A percentile compares a stretch with the other conserved stretches of the same genome.
Conservation (phyloP, 2,329 filamentous ascomycete species). For the Xenosphaeropsis pyriputrescens region DNA sequence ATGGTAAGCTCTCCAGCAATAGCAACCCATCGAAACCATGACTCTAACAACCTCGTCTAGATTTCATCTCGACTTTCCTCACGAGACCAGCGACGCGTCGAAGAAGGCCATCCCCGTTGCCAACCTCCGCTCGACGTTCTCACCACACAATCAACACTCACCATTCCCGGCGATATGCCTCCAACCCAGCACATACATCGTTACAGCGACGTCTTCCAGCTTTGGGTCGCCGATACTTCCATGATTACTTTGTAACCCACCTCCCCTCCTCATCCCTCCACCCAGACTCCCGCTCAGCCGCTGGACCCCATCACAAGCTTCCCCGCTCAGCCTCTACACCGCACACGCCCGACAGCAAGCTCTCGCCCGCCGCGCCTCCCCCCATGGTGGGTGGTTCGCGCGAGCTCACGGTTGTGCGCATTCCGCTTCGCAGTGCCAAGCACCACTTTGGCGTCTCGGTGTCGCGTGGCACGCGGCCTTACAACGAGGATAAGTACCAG, state of each 20-base stretch:
- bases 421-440: constrained; percentile 83
- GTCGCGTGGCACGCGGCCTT: constrained; percentile 66
- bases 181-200: background rate
- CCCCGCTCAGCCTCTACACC: constrained; percentile 75
- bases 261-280: constrained; percentile 86
- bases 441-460: constrained; percentile 82
- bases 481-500: constrained; percentile 91
- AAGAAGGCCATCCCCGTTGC: background rate
- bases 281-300: constrained; percentile 57
- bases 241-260: constrained; percentile 96
- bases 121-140: background rate
- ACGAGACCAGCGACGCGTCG: constrained; percentile 2
- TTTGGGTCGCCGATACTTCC: constrained; percentile 35
- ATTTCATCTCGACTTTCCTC: constrained; percentile 16
- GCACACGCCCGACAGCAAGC: constrained; percentile 42
- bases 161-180: background rate
- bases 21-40: background rate
- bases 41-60: constrained; percentile 5
- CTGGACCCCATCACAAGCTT: constrained; percentile 66
- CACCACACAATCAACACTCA: background rate
- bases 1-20: constrained; percentile 8
- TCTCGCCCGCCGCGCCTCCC: constrained; percentile 41
- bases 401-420: constrained; percentile 87
- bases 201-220: background rate
- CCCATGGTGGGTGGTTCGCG: constrained; percentile 44